These are phyloP conservation scores for Caryopteris hybrid DNA, from an alignment of 305 asterid genomes.

Conservation along the genomic window DNA sequence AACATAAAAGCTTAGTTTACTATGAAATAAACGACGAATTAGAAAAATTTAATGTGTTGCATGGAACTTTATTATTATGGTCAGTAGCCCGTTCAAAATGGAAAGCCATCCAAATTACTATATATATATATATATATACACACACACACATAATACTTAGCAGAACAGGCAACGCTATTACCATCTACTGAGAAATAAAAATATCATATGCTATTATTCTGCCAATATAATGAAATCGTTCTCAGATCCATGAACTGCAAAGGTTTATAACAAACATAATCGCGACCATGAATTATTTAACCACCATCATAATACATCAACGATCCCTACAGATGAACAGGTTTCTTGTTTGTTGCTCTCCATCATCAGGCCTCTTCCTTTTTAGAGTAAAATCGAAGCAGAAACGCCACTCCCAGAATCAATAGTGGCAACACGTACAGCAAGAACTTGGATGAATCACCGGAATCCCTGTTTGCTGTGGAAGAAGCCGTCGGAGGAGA, in stretches of 20 bases:
- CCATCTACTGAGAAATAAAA: not conserved
- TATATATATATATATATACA: no score
- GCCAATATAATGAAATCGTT: not conserved
- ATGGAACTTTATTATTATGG: no score
- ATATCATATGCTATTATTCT: not conserved
- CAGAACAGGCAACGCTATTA: no score
- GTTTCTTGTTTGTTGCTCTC: no score
- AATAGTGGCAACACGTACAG: slow-evolving; percentile 18
- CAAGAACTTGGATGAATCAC: slow-evolving; percentile 1
- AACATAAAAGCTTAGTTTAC: no score
- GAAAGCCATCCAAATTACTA: no score
- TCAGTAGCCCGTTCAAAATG: no score
- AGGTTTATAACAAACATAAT: not conserved
- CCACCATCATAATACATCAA: not conserved
- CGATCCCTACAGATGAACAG: not conserved
- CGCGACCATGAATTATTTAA: not conserved
- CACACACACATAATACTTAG: no score
- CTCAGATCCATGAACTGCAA: not conserved
- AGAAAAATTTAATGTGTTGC: no score
- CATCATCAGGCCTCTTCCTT: not conserved
- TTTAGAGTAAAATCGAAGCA: slow-evolving; percentile 19
- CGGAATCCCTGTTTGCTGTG: not conserved
- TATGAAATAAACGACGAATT: no score
- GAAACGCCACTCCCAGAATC: slow-evolving; percentile 24
- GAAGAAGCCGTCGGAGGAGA: slow-evolving; percentile 10